Evolutionary conservation across 2,329 filamentous ascomycete genomes (phyloP).

Genomic region (Aspergillus vadensis): DNA sequence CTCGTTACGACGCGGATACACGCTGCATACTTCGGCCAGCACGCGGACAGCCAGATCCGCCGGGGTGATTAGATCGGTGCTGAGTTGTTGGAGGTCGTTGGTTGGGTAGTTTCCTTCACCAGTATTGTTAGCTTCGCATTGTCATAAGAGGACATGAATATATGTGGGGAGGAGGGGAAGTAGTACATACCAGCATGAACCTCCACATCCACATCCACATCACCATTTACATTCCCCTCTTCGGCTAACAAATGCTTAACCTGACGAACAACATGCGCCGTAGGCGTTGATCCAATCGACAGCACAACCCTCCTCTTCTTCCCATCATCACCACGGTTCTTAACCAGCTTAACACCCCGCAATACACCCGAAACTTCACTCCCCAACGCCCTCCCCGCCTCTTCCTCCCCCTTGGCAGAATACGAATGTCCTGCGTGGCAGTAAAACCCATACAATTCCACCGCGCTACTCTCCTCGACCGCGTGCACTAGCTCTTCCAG

Average conservation of each 20-base stretch:
- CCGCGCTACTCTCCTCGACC: conserved; percentile 18
- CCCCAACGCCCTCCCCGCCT: conserved; percentile 22
- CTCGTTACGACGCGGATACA: conserved; percentile 65
- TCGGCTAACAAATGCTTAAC: conserved; percentile 14
- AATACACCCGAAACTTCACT: conserved; percentile 22
- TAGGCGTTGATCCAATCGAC: conserved; percentile 29
- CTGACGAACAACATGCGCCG: conserved; percentile 26
- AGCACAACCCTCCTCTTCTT: conserved; percentile 20
- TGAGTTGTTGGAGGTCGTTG: conserved; percentile 76
- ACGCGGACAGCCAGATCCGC: conserved; percentile 48
- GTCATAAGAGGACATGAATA: no score
- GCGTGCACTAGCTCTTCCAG: conserved; percentile 11
- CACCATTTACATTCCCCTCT: not conserved
- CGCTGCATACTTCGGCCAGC: conserved; percentile 67
- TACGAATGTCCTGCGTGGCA: conserved; percentile 32
- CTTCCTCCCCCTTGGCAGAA: conserved; percentile 25
- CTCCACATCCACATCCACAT: conserved; percentile 20
- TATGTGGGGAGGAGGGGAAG: no score
- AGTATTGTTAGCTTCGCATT: not conserved
- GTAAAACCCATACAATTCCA: conserved; percentile 25
- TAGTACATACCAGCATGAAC: conserved; percentile 28
- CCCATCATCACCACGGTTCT: no score
- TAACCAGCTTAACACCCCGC: no score
- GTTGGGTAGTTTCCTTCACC: conserved; percentile 57
- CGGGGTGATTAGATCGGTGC: conserved; percentile 59